phyloP scores from a whole-genome alignment of 176 grass and related monocot genomes.

The Tuctoria greenei region DNA sequence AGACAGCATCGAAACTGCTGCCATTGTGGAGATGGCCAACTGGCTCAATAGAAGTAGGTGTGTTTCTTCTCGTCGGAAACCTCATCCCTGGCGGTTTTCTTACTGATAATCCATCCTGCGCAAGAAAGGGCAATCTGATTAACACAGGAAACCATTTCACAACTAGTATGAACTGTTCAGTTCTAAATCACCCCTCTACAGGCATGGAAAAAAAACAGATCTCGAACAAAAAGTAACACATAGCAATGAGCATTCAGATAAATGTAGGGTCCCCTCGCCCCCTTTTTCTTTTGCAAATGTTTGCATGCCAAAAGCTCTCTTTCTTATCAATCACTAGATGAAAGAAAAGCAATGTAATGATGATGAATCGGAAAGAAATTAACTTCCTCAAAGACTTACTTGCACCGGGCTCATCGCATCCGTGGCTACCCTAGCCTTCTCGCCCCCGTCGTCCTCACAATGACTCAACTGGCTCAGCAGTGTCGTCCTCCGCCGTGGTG shows the following conservation, averaged over 20 bases:
- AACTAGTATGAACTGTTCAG: neutral
- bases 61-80: constrained; percentile 61
- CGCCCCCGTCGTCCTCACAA: constrained; percentile 53
- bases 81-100: constrained; percentile 63
- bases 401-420: constrained; percentile 62
- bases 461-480: constrained; percentile 74
- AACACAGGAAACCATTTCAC: constrained; percentile 14
- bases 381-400: constrained; percentile 43
- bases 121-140: constrained; percentile 26
- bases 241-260: constrained; percentile 29
- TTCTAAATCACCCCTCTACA: constrained; percentile 24
- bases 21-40: constrained; percentile 56
- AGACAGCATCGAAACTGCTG: constrained; percentile 69
- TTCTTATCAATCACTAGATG: constrained; percentile 47
- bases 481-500: constrained; percentile 40
- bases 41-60: constrained; percentile 33
- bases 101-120: constrained; percentile 65
- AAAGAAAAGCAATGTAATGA: constrained; percentile 39
- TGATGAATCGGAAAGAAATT: constrained; percentile 26
- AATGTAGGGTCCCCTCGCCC: constrained; percentile 27
- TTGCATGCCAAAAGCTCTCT: constrained; percentile 44
- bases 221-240: constrained; percentile 28
- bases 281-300: constrained; percentile 38
- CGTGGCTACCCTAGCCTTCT: constrained; percentile 38
- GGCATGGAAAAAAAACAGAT: constrained; percentile 30